Evolutionary conservation across 345 rosid species (phyloP), one percentile per base, ranked within the genome.

Genomic region (Acer negundo): DNA sequence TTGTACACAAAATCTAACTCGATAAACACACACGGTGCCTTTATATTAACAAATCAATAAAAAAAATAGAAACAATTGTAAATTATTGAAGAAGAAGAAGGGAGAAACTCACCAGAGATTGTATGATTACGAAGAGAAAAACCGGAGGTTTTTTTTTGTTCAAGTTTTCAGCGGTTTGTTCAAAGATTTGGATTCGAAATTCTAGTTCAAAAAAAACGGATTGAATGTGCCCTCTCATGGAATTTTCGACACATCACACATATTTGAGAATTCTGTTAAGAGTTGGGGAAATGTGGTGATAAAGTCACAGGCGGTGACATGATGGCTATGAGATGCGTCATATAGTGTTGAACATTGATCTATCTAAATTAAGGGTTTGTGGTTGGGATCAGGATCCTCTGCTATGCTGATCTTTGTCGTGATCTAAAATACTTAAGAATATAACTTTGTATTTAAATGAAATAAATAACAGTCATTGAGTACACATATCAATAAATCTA

Each of bases 201-300:
- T 19, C 44, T 20, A 20, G 61, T 74, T 63, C 12, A 47, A n/a
- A 62, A 74, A 74, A 62, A 24, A 35, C 38, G 69, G 42, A 74
- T 26, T 19, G n/a, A 51, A 6, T 4, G 68, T 46, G 22, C 7
- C 23, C 42, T 26, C 22, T 13, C 56, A 35, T 28, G 69, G 42
- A 56, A 28, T 44, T 42, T 44, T 47, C 7, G 77, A 62, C 19
- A 5, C 38, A 35, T 35, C 6, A 35, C 38, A 35, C 44, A 26
- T 74, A 69, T 16, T 46, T 26, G 61, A 13, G 69, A 74, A 62
- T 62, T 62, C 68, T 2, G 61, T 74, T 63, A 74, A 26, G 44
- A 53, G 44, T 4, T 67, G 51, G 46, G 61, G 62, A 13, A 46
- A 4, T 61, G 77, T 12, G 47, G n/a, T 7, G 62, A 63, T 74